These are phyloP conservation scores for Aspergillus sclerotiicarbonarius DNA, from an alignment of 495 filamentous ascomycete species.

Conservation along the genomic window DNA sequence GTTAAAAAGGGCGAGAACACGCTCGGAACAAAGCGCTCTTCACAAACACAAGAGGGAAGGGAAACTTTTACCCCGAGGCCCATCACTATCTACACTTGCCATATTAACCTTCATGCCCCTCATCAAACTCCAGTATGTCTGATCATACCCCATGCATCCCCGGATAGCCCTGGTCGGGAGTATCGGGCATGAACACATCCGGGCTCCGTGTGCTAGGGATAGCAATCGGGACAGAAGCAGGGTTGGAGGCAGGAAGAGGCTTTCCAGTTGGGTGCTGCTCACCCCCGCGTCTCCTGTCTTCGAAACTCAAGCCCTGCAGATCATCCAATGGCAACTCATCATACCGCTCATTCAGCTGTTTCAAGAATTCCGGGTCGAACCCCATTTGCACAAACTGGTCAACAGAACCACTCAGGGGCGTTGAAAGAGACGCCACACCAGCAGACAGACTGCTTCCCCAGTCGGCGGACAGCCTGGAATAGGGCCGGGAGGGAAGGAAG, in stretches of 20 bases:
- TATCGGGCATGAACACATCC: conserved; percentile 16
- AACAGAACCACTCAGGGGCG: conserved; percentile 25
- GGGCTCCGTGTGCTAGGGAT: conserved; percentile 18
- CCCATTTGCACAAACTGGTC: conserved; percentile 45
- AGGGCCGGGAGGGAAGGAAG: conserved; percentile 27
- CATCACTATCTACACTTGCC: not conserved
- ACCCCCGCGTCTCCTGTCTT: conserved; percentile 2
- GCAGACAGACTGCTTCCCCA: conserved; percentile 41
- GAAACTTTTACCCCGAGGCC: not conserved
- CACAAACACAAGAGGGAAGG: not conserved
- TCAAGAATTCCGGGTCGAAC: conserved; percentile 44
- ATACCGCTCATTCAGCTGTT: conserved; percentile 38
- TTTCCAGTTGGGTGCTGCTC: conserved; percentile 14
- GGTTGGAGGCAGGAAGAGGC: not conserved
- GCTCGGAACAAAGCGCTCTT: not conserved
- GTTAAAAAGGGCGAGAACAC: not conserved
- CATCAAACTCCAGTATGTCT: not conserved
- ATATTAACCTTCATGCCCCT: not conserved
- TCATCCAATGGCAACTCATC: conserved; percentile 28
- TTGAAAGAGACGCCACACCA: conserved; percentile 31
- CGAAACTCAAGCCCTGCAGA: conserved; percentile 20
- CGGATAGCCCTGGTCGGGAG: not conserved
- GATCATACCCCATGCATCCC: not conserved
- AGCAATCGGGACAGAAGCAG: conserved; percentile 12
- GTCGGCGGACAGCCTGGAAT: conserved; percentile 35